phyloP scores from a whole-genome alignment of 2,329 filamentous ascomycete species.

The Onygena corvina region DNA sequence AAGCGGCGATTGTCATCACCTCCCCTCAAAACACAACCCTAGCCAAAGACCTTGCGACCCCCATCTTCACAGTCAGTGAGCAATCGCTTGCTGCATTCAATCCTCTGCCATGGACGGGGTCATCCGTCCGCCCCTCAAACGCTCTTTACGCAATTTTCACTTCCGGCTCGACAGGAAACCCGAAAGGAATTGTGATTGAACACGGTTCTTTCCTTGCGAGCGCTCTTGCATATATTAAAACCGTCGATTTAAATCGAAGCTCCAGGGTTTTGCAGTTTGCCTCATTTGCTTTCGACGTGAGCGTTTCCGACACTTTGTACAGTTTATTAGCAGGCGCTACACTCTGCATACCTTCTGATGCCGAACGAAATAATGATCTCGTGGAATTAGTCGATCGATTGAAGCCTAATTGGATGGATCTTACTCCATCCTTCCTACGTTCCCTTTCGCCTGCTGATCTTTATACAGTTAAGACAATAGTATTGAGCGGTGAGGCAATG shows the following conservation, averaged over 20 bases:
- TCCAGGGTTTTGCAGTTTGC: slow-evolving; percentile 62
- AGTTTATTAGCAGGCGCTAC: slow-evolving; percentile 27
- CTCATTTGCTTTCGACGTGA: slow-evolving; percentile 78
- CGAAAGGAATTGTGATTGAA: slow-evolving; percentile 50
- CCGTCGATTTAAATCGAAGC: slow-evolving; percentile 36
- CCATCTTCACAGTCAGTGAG: neutral
- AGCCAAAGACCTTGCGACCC: neutral
- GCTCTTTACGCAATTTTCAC: slow-evolving; percentile 49
- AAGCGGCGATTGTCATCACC: slow-evolving; percentile 6
- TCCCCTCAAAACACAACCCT: neutral
- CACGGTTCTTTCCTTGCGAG: slow-evolving; percentile 29
- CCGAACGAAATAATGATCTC: slow-evolving; percentile 32
- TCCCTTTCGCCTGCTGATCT: slow-evolving; percentile 28
- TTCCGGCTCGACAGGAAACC: slow-evolving; percentile 42
- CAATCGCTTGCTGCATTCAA: neutral
- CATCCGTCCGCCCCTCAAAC: neutral
- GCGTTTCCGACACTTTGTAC: slow-evolving; percentile 70
- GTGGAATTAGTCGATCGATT: neutral
- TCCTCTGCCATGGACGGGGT: neutral
- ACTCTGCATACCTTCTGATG: slow-evolving; percentile 33
- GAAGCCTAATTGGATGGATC: slow-evolving; percentile 36
- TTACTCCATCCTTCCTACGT: slow-evolving; percentile 45
- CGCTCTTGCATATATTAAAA: slow-evolving; percentile 37
- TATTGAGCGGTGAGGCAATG: slow-evolving; percentile 21
- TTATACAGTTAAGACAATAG: slow-evolving; percentile 28